A percentile compares a stretch with the other conserved stretches of the same genome.
Evolutionary conservation across 257 asterid species (phyloP).

Genomic region (Ilex aquifolium): DNA sequence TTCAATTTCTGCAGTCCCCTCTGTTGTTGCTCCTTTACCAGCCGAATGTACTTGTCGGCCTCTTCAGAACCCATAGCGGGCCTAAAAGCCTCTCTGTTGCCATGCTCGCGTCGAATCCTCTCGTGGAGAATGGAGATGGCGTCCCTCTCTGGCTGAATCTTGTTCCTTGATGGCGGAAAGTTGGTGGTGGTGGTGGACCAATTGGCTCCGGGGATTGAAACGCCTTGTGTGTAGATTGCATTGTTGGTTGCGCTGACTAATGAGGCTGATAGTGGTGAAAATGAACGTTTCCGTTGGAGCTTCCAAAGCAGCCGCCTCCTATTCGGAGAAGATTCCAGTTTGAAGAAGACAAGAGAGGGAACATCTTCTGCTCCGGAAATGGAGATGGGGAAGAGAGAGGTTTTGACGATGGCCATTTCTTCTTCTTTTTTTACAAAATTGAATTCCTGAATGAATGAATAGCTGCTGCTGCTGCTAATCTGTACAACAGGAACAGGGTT

Average conservation of each 20-base stretch:
- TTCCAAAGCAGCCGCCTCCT: neutral
- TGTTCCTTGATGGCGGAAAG: conserved; percentile 22
- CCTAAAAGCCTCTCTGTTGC: conserved; percentile 53
- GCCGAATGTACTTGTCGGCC: conserved; percentile 81
- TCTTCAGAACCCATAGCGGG: conserved; percentile 60
- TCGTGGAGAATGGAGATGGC: conserved; percentile 60
- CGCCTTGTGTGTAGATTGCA: neutral
- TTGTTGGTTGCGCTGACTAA: neutral
- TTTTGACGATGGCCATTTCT: neutral
- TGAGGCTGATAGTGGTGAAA: neutral
- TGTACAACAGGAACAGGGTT: too few species aligned
- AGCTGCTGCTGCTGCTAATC: too few species aligned
- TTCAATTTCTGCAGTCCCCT: conserved; percentile 86
- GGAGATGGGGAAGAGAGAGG: neutral
- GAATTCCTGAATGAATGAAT: too few species aligned
- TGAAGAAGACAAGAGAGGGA: neutral
- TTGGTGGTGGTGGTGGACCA: conserved; percentile 11
- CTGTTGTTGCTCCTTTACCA: conserved; percentile 86
- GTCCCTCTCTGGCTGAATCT: conserved; percentile 38
- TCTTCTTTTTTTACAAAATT: too few species aligned
- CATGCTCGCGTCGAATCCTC: conserved; percentile 69
- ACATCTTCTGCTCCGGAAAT: neutral
- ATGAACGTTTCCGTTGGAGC: too few species aligned
- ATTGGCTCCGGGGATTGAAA: neutral
- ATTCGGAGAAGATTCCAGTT: neutral